These are phyloP conservation scores for Rutstroemia sydowiana DNA, from an alignment of 2,329 filamentous ascomycete genomes.

Conservation along the genomic window DNA sequence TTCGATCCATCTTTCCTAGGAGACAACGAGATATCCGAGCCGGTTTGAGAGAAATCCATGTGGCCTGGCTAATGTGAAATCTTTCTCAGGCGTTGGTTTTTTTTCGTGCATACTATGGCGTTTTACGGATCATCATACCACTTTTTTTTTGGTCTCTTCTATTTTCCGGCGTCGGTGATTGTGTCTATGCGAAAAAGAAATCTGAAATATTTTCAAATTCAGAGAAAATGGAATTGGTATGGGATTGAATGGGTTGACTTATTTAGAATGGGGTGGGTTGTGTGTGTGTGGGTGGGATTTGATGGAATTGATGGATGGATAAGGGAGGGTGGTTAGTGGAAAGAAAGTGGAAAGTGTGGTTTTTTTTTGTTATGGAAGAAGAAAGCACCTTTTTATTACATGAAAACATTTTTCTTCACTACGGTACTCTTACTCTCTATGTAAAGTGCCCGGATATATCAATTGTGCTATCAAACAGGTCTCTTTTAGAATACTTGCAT, in stretches of 20 bases:
- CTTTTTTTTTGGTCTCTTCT: slow-evolving; percentile 22
- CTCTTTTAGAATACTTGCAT: no score
- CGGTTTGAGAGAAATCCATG: slow-evolving; percentile 36
- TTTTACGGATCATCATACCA: slow-evolving; percentile 30
- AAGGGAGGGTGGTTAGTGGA: no score
- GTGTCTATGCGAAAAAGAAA: slow-evolving; percentile 26
- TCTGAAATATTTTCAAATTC: slow-evolving; percentile 3
- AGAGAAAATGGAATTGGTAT: no score
- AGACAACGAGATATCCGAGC: slow-evolving; percentile 45
- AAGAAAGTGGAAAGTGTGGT: no score
- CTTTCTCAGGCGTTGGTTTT: slow-evolving; percentile 28
- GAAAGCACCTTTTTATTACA: no score
- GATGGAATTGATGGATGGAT: no score
- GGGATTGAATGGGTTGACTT: slow-evolving; percentile 6
- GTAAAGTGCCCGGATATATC: no score
- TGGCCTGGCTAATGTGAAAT: slow-evolving; percentile 12
- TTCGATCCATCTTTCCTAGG: slow-evolving; percentile 51
- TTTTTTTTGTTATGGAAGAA: no score
- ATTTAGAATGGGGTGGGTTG: slow-evolving; percentile 2
- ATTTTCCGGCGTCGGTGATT: no score
- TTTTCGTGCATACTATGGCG: slow-evolving; percentile 30
- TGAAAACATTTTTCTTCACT: no score
- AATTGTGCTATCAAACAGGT: no score
- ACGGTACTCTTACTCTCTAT: no score
- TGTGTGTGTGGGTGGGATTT: slow-evolving; percentile 4